These are phyloP conservation scores for Ophiocordyceps robertsii DNA, from an alignment of 2,329 filamentous ascomycete genomes.

Conservation along the genomic window DNA sequence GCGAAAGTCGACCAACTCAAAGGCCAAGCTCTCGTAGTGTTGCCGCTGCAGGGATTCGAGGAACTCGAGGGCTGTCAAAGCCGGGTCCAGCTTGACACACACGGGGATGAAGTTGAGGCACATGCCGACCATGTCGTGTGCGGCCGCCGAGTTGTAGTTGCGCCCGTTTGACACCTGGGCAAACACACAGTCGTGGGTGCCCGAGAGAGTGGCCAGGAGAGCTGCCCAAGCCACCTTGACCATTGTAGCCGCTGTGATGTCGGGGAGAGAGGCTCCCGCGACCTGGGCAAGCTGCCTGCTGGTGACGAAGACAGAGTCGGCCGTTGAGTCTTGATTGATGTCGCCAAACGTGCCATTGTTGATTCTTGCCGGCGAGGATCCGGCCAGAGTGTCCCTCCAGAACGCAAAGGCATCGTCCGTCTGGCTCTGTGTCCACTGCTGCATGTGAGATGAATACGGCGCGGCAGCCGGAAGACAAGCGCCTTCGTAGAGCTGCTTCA, in stretches of 20 bases:
- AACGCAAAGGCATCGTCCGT: conserved; percentile 1
- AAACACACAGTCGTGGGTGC: conserved; percentile 24
- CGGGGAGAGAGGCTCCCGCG: conserved; percentile 5
- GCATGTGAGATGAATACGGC: conserved; percentile 1
- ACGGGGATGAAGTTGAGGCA: conserved; percentile 28
- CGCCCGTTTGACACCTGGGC: conserved; percentile 26
- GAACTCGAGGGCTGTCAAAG: conserved; percentile 21
- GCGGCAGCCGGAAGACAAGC: not conserved
- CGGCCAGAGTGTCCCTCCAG: conserved; percentile 1
- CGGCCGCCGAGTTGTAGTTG: conserved; percentile 17
- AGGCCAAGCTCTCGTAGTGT: conserved; percentile 16
- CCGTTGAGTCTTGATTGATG: not conserved
- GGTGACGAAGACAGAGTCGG: conserved; percentile 1
- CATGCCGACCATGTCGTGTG: conserved; percentile 24
- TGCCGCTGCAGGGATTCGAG: conserved; percentile 26
- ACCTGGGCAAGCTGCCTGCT: conserved; percentile 1
- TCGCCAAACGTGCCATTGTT: not conserved
- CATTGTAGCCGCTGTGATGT: conserved; percentile 20
- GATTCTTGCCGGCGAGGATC: not conserved
- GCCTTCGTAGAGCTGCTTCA: conserved; percentile 21
- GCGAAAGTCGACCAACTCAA: conserved; percentile 11
- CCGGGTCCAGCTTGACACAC: conserved; percentile 18
- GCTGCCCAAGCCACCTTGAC: conserved; percentile 31
- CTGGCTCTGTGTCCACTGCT: conserved; percentile 1
- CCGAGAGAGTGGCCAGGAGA: conserved; percentile 21